These are phyloP conservation scores for Sugiyamaella boreocaroliniensis DNA, from an alignment of 805 yeast genomes.

Conservation along the genomic window DNA sequence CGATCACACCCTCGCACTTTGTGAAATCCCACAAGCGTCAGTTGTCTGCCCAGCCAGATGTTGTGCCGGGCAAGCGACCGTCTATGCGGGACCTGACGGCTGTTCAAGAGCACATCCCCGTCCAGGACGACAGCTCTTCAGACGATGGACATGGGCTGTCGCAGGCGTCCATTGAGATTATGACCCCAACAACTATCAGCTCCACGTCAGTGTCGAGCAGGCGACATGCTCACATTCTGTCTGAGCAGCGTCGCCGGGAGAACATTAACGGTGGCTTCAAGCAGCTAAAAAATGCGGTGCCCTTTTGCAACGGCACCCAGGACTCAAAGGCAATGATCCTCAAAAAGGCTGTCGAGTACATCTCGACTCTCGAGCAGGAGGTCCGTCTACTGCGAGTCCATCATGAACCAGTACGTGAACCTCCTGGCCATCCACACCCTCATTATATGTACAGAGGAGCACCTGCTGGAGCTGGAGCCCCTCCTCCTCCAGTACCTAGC, in stretches of 20 bases:
- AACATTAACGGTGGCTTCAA: constrained; percentile 43
- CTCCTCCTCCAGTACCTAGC: neutral
- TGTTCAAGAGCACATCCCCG: neutral
- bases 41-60: neutral
- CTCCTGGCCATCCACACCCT: constrained; percentile 2
- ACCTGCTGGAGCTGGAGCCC: neutral
- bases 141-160: neutral
- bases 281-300: constrained; percentile 35
- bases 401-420: constrained; percentile 1
- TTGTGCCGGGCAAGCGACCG: neutral
- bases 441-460: neutral
- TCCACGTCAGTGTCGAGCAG: constrained; percentile 22
- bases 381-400: constrained; percentile 13
- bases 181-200: constrained; percentile 20
- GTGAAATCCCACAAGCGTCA: neutral
- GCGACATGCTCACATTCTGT: constrained; percentile 38
- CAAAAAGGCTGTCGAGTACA: constrained; percentile 39
- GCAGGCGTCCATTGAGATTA: constrained; percentile 14
- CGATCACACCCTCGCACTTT: neutral
- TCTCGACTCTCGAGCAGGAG: constrained; percentile 33
- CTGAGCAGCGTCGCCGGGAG: constrained; percentile 43
- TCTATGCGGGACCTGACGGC: neutral
- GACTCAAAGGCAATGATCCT: constrained; percentile 43
- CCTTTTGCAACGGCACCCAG: constrained; percentile 36
- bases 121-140: neutral